Base-by-base conservation (phyloP, 2,329 filamentous ascomycete genomes). In the Cladophialophora exuberans region DNA sequence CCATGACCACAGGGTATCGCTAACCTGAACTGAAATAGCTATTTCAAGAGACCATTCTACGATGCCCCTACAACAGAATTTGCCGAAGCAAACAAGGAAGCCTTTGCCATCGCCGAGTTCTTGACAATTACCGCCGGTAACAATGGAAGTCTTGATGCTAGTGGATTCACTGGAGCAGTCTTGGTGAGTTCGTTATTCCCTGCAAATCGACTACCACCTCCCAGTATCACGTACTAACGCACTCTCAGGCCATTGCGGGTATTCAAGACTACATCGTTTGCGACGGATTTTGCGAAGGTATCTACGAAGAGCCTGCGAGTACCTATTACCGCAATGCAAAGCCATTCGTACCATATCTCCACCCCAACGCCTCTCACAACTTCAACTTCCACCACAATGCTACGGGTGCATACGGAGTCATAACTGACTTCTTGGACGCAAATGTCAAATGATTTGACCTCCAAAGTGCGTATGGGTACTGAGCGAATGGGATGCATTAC, bases 331-430 rank as follows among this genome's bases (percentile, higher is more conserved):
- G 56, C 43, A 66, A 66, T 52, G 63, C 64, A 43, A 62, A 62
- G 54, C 30, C 48, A 2, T 54, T 63, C 35, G 49, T 50, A 17
- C 47, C 47, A 10, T 49, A 55, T n/a, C 30, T 69, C 4, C 60
- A 65, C 44, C 64, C 62, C 7, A 59, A 60, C 2, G 57, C 60
- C 31, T 65, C 64, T 17, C 65, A 68, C 57, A 64, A 62, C 28
- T 59, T 69, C 48, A 63, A 65, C 33, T 65, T 66, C 51, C 62
- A 65, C 45, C 50, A 53, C 31, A 66, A 66, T 51, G 61, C 62
- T 18, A 64, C 61, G 18, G 62, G 62, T 11, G 62, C 57, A 6
- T 66, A 59, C 43, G 44, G 42, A 11, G 64, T 66, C 6, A 64
- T 66, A 54, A 66, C 64, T 3, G 55, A 54, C 15, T 54, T 54